These are phyloP conservation scores for Pyrus communis DNA, from an alignment of 306 rosid species.

Conservation along the genomic window DNA sequence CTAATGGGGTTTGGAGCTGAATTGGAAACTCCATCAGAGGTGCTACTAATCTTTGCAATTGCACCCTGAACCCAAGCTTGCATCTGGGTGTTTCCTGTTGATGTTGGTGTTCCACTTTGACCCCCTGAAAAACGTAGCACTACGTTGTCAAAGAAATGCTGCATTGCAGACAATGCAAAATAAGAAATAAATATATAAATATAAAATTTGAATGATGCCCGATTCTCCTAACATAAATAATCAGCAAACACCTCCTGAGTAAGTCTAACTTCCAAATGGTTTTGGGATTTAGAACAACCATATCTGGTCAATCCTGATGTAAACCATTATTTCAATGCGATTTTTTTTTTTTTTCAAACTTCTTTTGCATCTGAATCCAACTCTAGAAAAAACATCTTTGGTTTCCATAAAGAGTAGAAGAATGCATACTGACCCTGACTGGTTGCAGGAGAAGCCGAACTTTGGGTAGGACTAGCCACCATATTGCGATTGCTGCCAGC, in stretches of 20 bases:
- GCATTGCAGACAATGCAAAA: not conserved
- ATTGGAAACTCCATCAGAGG: constrained; percentile 72
- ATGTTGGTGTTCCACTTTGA: constrained; percentile 64
- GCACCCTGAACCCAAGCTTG: constrained; percentile 99
- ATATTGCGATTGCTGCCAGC: constrained; percentile 83
- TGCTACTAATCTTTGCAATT: constrained; percentile 85
- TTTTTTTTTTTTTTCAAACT: not conserved
- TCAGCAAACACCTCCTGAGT: not conserved
- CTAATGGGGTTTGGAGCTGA: constrained; percentile 81
- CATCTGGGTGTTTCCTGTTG: constrained; percentile 86
- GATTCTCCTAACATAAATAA: not conserved
- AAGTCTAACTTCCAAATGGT: not conserved
- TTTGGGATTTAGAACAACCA: not conserved
- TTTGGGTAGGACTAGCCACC: constrained; percentile 93
- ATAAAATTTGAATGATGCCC: not conserved
- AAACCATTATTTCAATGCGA: not conserved
- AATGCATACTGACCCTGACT: constrained; percentile 62
- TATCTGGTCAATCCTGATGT: not conserved
- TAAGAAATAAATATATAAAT: not conserved
- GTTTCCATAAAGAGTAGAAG: not conserved
- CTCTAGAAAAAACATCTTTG: not conserved
- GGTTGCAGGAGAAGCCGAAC: constrained; percentile 74
- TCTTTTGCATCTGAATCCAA: not conserved
- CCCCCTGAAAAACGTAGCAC: constrained; percentile 44
- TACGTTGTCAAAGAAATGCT: not conserved